phyloP scores from a whole-genome alignment of 345 rosid genomes.

The Anastatica hierochuntica region DNA sequence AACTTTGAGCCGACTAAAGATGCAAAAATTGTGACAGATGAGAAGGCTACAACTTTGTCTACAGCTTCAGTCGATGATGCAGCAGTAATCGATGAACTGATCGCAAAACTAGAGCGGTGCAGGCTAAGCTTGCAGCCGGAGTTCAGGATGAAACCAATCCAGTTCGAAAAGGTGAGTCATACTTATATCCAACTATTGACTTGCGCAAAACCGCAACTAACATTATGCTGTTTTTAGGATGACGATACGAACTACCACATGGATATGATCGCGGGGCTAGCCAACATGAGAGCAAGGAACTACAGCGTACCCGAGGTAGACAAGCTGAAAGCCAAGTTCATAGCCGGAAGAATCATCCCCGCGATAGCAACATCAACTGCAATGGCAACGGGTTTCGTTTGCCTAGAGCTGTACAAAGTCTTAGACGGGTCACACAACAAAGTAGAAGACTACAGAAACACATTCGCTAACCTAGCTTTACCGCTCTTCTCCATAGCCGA shows the following conservation, averaged over 20 bases:
- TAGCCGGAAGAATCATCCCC: constrained; percentile 98
- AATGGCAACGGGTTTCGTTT: constrained; percentile 94
- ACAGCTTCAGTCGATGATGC: constrained; percentile 80
- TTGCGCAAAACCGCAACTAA: not conserved
- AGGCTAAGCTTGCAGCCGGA: constrained; percentile 41
- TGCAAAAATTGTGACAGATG: constrained; percentile 81
- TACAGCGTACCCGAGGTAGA: constrained; percentile 93
- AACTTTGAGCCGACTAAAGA: constrained; percentile 81
- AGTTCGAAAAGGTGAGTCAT: constrained; percentile 82
- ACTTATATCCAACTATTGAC: not conserved
- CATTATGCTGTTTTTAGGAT: constrained; percentile 43
- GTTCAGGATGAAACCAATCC: constrained; percentile 83
- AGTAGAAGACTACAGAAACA: constrained; percentile 89
- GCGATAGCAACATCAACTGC: constrained; percentile 98
- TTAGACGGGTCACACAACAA: constrained; percentile 64
- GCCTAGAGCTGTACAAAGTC: constrained; percentile 93
- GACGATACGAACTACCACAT: constrained; percentile 97
- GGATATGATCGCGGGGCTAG: constrained; percentile 95
- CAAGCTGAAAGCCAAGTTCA: constrained; percentile 95
- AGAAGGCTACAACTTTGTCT: constrained; percentile 73
- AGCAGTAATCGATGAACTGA: constrained; percentile 56
- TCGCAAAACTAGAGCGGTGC: constrained; percentile 58
- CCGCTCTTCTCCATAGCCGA: constrained; percentile 95
- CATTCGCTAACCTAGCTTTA: constrained; percentile 88
- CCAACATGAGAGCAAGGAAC: constrained; percentile 99